Conservation (phyloP, 139 green algal genomes). For the Volvox africanus region DNA sequence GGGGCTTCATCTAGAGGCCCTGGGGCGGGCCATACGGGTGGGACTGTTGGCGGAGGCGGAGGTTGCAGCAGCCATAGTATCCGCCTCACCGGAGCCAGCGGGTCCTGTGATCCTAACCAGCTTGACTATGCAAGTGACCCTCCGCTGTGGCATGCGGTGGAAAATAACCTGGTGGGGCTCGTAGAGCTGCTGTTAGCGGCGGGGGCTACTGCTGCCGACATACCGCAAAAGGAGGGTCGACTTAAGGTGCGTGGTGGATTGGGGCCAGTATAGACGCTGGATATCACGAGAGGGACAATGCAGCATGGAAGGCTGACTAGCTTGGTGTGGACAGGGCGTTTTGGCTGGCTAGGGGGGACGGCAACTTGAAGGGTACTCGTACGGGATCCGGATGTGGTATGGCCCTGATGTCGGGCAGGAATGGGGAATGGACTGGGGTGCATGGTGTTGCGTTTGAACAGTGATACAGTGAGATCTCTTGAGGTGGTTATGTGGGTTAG, state of each 20-base stretch:
- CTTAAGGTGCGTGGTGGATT: slow-evolving; percentile 18
- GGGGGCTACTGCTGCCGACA: slow-evolving; percentile 41
- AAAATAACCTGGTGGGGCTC: slow-evolving; percentile 53
- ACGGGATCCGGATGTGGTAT: too few relatives aligned
- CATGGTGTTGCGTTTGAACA: too few relatives aligned
- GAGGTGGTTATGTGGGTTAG: too few relatives aligned
- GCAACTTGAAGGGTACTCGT: too few relatives aligned
- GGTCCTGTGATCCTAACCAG: slow-evolving; percentile 47
- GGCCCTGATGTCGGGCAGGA: too few relatives aligned
- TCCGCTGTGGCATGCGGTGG: slow-evolving; percentile 58
- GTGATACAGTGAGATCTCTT: too few relatives aligned
- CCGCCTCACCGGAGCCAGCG: background rate
- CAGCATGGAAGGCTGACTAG: too few relatives aligned
- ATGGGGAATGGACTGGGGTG: too few relatives aligned
- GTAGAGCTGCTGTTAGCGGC: slow-evolving; percentile 50
- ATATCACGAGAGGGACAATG: background rate
- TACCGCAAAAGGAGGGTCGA: background rate
- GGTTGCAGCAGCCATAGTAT: background rate
- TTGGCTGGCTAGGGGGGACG: too few relatives aligned
- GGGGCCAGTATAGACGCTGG: background rate
- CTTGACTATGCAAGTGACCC: slow-evolving; percentile 56
- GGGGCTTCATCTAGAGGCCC: background rate
- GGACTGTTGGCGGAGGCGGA: background rate
- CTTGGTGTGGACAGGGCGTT: too few relatives aligned
- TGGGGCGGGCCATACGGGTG: background rate